Conservation (phyloP, 768 basidiomycete genomes). For the Phanerochaete carnosa region DNA sequence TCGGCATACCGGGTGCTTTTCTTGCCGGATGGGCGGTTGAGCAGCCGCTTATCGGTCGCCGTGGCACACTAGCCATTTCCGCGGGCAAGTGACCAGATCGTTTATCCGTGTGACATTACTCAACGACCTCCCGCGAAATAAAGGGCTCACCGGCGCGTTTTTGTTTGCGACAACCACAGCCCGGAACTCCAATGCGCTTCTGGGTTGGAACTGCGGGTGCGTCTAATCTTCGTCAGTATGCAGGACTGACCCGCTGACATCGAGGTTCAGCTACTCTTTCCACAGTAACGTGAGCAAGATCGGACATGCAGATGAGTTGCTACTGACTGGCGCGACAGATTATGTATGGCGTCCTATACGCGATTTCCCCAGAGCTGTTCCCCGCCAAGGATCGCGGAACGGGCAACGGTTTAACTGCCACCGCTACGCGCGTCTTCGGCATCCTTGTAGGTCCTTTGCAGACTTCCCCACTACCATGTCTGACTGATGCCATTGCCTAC, state of each 20-base stretch:
- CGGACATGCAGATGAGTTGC: background rate
- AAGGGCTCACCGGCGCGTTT: slow-evolving; percentile 72
- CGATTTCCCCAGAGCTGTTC: slow-evolving; percentile 67
- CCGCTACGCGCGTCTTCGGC: slow-evolving; percentile 62
- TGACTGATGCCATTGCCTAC: background rate
- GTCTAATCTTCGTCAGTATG: background rate
- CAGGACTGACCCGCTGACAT: background rate
- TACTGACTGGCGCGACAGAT: slow-evolving; percentile 34
- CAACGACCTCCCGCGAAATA: slow-evolving; percentile 43
- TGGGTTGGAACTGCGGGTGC: slow-evolving; percentile 74
- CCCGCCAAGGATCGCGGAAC: slow-evolving; percentile 73
- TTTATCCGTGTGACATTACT: slow-evolving; percentile 31
- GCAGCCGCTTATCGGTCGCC: slow-evolving; percentile 57
- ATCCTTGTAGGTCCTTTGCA: slow-evolving; percentile 48
- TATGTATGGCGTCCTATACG: slow-evolving; percentile 77
- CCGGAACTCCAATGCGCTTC: slow-evolving; percentile 58
- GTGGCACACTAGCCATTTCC: slow-evolving; percentile 62
- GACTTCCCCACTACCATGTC: background rate
- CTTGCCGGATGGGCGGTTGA: slow-evolving; percentile 73
- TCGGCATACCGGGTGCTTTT: slow-evolving; percentile 71
- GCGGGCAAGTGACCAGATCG: slow-evolving; percentile 44
- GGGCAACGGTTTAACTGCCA: slow-evolving; percentile 62
- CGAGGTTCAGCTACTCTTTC: slow-evolving; percentile 21
- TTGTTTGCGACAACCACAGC: slow-evolving; percentile 76
- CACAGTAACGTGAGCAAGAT: slow-evolving; percentile 23